Base-by-base conservation (phyloP, 139 green algal species). In the Mychonastes homosphaera region DNA sequence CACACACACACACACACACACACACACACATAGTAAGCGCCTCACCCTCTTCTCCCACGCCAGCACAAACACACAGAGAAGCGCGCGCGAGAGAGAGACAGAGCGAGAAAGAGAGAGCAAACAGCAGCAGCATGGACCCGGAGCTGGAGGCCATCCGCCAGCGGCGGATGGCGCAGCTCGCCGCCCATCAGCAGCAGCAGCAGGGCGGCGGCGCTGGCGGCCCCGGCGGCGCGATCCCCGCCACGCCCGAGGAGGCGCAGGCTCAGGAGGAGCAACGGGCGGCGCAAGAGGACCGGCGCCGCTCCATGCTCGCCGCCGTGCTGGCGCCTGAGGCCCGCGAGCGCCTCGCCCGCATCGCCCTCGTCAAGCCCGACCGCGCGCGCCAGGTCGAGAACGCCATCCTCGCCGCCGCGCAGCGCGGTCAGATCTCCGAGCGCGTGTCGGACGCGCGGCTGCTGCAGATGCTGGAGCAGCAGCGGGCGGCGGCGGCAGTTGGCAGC, bases 341-440 rank as follows among this genome's bases (percentile, higher is more conserved):
- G 47, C 56, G 89, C 73, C 45, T 97, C 59, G 63, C 77, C 0
- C 73, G 90, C 21, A 95, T 98, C 46, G 79, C 79, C 5, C 71
- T 98, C 33, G 91, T 98, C 2, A 98, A 98, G 74, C 90, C 91
- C 19, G 88, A 96, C 35, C 96, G 96, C 69, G 90, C 90, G 24
- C 71, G 81, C 2, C 75, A 74, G 19, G 63, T 98, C 2, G 91
- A 98, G 70, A 82, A 94, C 61, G 85, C 94, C 66, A 68, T 98
- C 9, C 56, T 98, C 6, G 69, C 54, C 9, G 80, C 80, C 32
- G 86, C 86, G 0, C 75, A 87, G 50, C 56, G 73, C 6, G 86
- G 91, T 0, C 71, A 84, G 53, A 65, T 98, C 3, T 48, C 41
- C 2, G 80, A 84, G 24, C 95, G 92, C 79, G 84, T 92, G 32